Conservation (phyloP, 345 rosid species). For the Limnanthes douglasii region DNA sequence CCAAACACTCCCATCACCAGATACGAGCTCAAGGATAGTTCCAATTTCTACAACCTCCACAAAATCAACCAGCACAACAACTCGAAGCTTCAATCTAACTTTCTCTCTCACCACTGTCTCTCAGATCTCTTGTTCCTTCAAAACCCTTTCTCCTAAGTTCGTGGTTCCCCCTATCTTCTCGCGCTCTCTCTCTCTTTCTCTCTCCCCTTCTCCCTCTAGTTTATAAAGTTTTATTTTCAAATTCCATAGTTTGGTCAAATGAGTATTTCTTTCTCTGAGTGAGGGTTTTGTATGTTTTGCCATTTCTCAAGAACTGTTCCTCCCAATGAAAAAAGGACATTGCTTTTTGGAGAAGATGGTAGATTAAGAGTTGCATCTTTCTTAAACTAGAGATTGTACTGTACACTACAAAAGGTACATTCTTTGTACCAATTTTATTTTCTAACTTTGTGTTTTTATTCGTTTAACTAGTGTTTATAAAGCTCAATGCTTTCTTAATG, state of each 20-base stretch:
- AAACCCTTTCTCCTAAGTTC: background rate
- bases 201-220: background rate
- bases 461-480: too few species aligned
- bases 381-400: background rate
- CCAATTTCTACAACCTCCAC: too few species aligned
- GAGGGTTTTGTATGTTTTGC: background rate
- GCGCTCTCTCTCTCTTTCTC: background rate
- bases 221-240: background rate
- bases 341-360: background rate
- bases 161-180: background rate
- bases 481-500: too few species aligned
- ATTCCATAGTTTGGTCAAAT: too few species aligned
- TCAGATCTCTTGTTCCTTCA: too few species aligned
- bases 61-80: too few species aligned
- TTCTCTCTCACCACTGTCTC: too few species aligned
- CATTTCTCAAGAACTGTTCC: background rate
- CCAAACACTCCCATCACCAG: too few species aligned
- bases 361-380: background rate
- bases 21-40: too few species aligned
- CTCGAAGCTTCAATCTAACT: too few species aligned
- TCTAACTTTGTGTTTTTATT: background rate
- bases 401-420: background rate
- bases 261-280: background rate
- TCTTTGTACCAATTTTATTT: background rate
- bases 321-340: background rate